Evolutionary conservation across 2,329 filamentous ascomycete genomes (phyloP).

Genomic region (Triangularia setosa): DNA sequence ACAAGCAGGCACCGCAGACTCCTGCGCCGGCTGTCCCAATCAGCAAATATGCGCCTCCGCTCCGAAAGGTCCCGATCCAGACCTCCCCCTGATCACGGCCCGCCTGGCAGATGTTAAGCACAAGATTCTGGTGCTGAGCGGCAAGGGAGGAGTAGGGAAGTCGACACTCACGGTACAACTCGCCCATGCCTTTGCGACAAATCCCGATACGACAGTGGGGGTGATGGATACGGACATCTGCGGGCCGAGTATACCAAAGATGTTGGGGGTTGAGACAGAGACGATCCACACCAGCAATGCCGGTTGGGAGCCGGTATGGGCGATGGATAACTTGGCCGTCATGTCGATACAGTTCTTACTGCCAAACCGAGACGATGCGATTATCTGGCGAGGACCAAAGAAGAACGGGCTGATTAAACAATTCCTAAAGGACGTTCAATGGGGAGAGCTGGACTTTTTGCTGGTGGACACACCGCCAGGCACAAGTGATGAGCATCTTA

Average conservation of each 20-base stretch:
- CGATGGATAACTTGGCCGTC: slow-evolving; percentile 85
- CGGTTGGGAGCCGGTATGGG: slow-evolving; percentile 95
- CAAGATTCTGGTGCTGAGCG: slow-evolving; percentile 88
- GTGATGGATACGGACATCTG: slow-evolving; percentile 99
- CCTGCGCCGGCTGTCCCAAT: slow-evolving; percentile 93
- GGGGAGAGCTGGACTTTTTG: slow-evolving; percentile 91
- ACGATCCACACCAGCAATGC: slow-evolving; percentile 85
- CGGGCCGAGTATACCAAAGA: slow-evolving; percentile 93
- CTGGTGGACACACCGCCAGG: slow-evolving; percentile 94
- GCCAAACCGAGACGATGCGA: slow-evolving; percentile 85
- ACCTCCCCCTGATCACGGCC: slow-evolving; percentile 82
- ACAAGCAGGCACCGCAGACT: slow-evolving; percentile 66
- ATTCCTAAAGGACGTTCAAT: slow-evolving; percentile 96
- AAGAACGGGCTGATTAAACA: slow-evolving; percentile 99
- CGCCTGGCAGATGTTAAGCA: slow-evolving; percentile 79
- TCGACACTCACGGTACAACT: slow-evolving; percentile 88
- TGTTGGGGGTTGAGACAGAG: slow-evolving; percentile 95
- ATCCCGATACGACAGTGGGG: slow-evolving; percentile 74
- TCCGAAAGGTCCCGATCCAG: slow-evolving; percentile 91
- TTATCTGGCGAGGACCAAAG: slow-evolving; percentile 97
- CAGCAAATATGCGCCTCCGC: slow-evolving; percentile 91
- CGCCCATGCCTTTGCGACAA: slow-evolving; percentile 81
- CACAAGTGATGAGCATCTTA: slow-evolving; percentile 91
- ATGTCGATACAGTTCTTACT: slow-evolving; percentile 99
- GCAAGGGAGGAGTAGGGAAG: slow-evolving; percentile 92